Evolutionary conservation across 2,329 filamentous ascomycete genomes (phyloP).

Genomic region (Penicillium frequentans): DNA sequence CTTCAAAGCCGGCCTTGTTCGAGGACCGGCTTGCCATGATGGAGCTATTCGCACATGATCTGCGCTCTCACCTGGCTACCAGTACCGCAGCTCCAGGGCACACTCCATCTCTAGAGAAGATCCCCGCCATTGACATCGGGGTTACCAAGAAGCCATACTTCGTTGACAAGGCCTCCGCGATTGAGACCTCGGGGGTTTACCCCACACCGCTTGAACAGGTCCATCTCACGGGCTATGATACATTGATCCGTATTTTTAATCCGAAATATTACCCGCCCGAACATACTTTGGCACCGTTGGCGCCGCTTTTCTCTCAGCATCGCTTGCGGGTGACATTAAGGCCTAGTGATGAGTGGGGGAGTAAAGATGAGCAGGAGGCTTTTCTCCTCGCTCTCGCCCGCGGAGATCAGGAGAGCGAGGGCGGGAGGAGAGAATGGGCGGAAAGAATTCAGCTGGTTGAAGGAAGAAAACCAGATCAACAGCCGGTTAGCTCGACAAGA

Average conservation of each 20-base stretch:
- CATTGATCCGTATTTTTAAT: slow-evolving; percentile 50
- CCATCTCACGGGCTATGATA: slow-evolving; percentile 52
- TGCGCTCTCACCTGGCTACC: slow-evolving; percentile 32
- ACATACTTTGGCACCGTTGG: slow-evolving; percentile 43
- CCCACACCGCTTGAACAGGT: slow-evolving; percentile 42
- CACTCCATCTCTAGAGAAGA: neutral
- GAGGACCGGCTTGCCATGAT: slow-evolving; percentile 53
- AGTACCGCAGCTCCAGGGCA: slow-evolving; percentile 8
- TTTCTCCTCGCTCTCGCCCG: slow-evolving; percentile 40
- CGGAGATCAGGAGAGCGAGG: slow-evolving; percentile 37
- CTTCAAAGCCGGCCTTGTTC: slow-evolving; percentile 49
- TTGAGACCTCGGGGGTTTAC: slow-evolving; percentile 40
- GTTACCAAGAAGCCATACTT: slow-evolving; percentile 52
- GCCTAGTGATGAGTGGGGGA: slow-evolving; percentile 42
- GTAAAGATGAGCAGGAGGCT: slow-evolving; percentile 37
- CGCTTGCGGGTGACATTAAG: slow-evolving; percentile 46
- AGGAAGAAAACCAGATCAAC: slow-evolving; percentile 35
- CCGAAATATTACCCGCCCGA: slow-evolving; percentile 50
- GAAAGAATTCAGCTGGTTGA: slow-evolving; percentile 43
- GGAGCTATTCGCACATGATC: slow-evolving; percentile 46
- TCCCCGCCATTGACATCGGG: slow-evolving; percentile 46
- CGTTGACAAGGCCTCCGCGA: slow-evolving; percentile 47
- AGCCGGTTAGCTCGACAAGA: slow-evolving; percentile 45
- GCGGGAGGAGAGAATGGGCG: slow-evolving; percentile 44
- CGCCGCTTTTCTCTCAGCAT: slow-evolving; percentile 44